Conservation (phyloP, 2,329 filamentous ascomycete genomes). For the Akanthomyces uredinophilus region DNA sequence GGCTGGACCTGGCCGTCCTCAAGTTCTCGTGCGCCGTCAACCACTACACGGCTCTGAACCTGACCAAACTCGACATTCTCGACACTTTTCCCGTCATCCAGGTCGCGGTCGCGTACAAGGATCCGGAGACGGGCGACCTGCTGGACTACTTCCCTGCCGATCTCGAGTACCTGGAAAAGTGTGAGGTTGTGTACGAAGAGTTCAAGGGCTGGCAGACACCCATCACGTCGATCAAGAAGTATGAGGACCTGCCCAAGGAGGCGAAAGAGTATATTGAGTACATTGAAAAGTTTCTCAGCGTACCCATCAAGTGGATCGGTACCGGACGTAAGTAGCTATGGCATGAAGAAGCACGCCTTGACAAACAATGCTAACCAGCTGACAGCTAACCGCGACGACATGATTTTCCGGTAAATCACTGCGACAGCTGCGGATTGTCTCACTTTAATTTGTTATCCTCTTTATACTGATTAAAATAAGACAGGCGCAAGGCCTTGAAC, state of each 20-base stretch:
- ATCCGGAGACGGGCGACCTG: conserved; percentile 23
- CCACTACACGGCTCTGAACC: conserved; percentile 58
- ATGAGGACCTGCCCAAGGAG: conserved; percentile 57
- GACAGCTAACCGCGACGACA: neutral
- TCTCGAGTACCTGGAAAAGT: conserved; percentile 49
- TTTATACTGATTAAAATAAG: neutral
- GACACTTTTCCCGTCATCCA: conserved; percentile 72
- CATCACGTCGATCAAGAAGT: conserved; percentile 56
- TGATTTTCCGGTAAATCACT: neutral
- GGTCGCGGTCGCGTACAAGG: conserved; percentile 65
- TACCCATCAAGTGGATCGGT: conserved; percentile 61
- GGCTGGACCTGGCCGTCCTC: conserved; percentile 61
- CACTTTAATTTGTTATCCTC: neutral
- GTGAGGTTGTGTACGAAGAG: conserved; percentile 63
- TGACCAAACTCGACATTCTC: conserved; percentile 54
- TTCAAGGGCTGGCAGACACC: conserved; percentile 64
- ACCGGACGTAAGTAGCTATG: conserved; percentile 38
- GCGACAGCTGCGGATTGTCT: neutral
- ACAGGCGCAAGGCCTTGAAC: neutral
- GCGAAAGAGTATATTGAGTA: conserved; percentile 62
- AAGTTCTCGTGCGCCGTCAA: conserved; percentile 61
- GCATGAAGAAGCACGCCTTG: neutral
- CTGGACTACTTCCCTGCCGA: conserved; percentile 58
- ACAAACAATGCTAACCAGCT: neutral
- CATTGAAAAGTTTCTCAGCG: conserved; percentile 61